Base-by-base conservation (phyloP, 1,284 basidiomycete species). In the Ganoderma sinense region DNA sequence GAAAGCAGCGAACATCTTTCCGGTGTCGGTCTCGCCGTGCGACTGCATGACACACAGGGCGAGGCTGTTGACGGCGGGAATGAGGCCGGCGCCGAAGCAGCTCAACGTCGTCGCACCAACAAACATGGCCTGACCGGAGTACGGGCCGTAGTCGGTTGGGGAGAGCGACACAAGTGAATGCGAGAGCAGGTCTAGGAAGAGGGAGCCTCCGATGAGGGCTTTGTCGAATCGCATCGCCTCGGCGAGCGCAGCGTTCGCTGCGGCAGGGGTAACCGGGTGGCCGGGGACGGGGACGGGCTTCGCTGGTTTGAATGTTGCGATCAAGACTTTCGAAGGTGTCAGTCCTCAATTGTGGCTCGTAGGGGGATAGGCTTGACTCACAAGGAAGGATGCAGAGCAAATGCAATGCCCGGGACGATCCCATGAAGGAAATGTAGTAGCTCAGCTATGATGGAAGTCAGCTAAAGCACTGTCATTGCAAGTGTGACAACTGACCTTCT, bases 171-270 rank as follows among this genome's bases (percentile, higher is more conserved):
- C 87, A 31, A 91, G 82, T 0, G 83, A 79, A 75, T 93, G 88
- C 0, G 91, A 89, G n/a, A 88, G 68, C 45, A 92, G 82, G 69
- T 94, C 94, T 67, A 93, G 75, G 56, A 89, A 71, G 69, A 94
- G 82, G 8, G 91, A 93, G 60, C 82, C 81, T 40, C 86, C 85
- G 39, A 90, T 83, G 53, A 94, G 79, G 6, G 83, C 75, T 2
- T 94, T 82, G 79, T 95, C 93, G 75, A 94, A 94, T 23, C 82
- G 80, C 75, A 94, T 92, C 75, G 91, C 91, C 36, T 83, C 84
- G 29, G 86, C 83, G 31, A 93, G 84, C 26, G 87, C 85, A 69
- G 70, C 64, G 14, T 43, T 65, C 20, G 71, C 72, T 13, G 72
- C 69, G 39, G 71, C 36, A 23, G 67, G 70, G 18, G 73, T 45